phyloP scores from a whole-genome alignment of 495 filamentous ascomycete species.

The Parmelia sp. region DNA sequence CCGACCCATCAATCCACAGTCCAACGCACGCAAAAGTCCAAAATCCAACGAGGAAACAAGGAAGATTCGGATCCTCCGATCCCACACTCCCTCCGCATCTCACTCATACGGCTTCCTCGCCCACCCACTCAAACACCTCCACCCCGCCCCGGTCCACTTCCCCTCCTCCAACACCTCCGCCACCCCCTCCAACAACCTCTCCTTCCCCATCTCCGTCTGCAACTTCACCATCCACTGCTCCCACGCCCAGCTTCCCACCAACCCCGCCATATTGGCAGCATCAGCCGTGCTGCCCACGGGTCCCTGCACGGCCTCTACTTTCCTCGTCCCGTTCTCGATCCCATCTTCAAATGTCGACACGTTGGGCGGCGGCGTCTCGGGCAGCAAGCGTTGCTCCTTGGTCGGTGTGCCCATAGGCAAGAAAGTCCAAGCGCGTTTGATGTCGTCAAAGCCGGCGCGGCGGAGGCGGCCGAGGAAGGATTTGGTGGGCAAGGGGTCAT shows the following conservation, averaged over 20 bases:
- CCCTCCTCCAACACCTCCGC: constrained; percentile 80
- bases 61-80: no score
- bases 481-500: constrained; percentile 79
- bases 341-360: constrained; percentile 45
- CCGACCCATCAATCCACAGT: no score
- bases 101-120: constrained; percentile 67
- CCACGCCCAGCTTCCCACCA: constrained; percentile 89
- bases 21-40: not conserved
- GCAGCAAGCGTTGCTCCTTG: constrained; percentile 35
- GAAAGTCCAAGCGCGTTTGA: constrained; percentile 85
- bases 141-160: constrained; percentile 68
- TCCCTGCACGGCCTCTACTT: constrained; percentile 56
- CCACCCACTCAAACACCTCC: constrained; percentile 80
- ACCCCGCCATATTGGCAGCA: constrained; percentile 65
- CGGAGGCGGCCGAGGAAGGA: constrained; percentile 68
- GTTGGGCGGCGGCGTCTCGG: constrained; percentile 48
- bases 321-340: constrained; percentile 36
- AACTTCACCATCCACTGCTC: constrained; percentile 91
- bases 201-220: constrained; percentile 73
- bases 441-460: constrained; percentile 64
- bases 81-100: not conserved
- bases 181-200: constrained; percentile 67
- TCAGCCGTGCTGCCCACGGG: constrained; percentile 69
- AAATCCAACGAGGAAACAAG: not conserved
- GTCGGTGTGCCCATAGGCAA: constrained; percentile 73